Evolutionary conservation across 768 basidiomycete genomes (phyloP).

Genomic region (Rhizopogon sp.): DNA sequence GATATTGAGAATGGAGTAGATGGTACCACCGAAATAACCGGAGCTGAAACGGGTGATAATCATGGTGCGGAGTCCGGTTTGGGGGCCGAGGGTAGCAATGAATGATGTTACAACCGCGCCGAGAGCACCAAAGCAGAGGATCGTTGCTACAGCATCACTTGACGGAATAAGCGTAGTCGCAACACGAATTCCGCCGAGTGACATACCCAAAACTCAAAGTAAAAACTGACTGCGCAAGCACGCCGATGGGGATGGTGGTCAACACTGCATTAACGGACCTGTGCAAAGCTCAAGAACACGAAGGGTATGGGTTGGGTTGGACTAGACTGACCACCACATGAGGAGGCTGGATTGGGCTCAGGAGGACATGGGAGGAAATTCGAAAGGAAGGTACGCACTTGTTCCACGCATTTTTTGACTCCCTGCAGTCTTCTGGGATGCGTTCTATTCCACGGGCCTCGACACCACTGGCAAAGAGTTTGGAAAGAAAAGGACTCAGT

Average conservation of each 20-base stretch:
- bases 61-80: slow-evolving; percentile 52
- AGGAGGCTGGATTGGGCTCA: slow-evolving; percentile 25
- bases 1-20: slow-evolving; percentile 51
- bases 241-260: slow-evolving; percentile 46
- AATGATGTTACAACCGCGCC: slow-evolving; percentile 40
- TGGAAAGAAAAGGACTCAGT: slow-evolving; percentile 28
- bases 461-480: slow-evolving; percentile 44
- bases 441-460: slow-evolving; percentile 54
- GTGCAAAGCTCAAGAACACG: neutral
- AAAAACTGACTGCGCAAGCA: slow-evolving; percentile 43
- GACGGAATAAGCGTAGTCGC: neutral
- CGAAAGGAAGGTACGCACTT: slow-evolving; percentile 20
- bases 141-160: slow-evolving; percentile 41
- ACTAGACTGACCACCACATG: slow-evolving; percentile 37
- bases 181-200: neutral
- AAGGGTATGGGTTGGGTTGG: neutral
- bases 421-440: slow-evolving; percentile 44
- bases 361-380: neutral
- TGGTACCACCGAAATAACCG: slow-evolving; percentile 43
- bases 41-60: slow-evolving; percentile 43
- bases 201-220: slow-evolving; percentile 43
- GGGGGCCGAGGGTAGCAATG: slow-evolving; percentile 49
- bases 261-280: slow-evolving; percentile 46
- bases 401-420: slow-evolving; percentile 39
- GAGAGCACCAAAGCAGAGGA: slow-evolving; percentile 42